Percentiles rank a stretch among this genome's conserved stretches.
Conservation (phyloP, 148 eudicot genomes). For the Tetragonia tetragonoides region DNA sequence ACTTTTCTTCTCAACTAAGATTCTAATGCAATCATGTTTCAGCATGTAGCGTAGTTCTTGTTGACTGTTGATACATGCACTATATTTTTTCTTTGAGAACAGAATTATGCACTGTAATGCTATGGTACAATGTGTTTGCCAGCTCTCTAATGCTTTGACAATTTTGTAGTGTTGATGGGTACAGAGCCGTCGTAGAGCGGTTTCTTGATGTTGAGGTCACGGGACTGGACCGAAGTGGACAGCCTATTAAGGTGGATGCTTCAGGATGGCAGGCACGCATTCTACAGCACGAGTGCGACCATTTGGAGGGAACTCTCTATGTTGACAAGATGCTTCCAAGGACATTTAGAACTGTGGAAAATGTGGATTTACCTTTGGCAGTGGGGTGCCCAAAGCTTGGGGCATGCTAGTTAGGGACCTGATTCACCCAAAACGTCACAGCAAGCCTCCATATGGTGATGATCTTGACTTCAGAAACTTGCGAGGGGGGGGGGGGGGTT, state of each 20-base stretch:
- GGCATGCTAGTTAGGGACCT: constrained; percentile 25
- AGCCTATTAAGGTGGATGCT: constrained; percentile 71
- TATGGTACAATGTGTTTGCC: background rate
- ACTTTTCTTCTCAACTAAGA: background rate
- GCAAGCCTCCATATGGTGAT: background rate
- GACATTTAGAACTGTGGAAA: constrained; percentile 77
- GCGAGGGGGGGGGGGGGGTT: too few species aligned
- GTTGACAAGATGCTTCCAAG: constrained; percentile 78
- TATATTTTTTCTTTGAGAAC: too few species aligned
- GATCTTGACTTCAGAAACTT: too few species aligned
- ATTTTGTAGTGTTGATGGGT: constrained; percentile 78
- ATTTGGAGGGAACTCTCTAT: constrained; percentile 83
- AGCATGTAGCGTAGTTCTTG: background rate
- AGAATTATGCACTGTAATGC: background rate
- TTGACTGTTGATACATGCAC: background rate
- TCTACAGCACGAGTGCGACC: constrained; percentile 96
- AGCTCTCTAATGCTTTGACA: constrained; percentile 3
- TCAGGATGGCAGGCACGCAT: constrained; percentile 98
- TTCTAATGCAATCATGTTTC: background rate
- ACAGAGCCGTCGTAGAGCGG: constrained; percentile 84
- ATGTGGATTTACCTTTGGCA: constrained; percentile 84
- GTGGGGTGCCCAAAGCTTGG: constrained; percentile 82
- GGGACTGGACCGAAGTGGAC: constrained; percentile 70
- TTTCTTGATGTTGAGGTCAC: constrained; percentile 81
- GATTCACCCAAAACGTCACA: background rate